These are phyloP conservation scores for Pythium dissotocum DNA, from an alignment of 352 stramenopile species.

Conservation along the genomic window DNA sequence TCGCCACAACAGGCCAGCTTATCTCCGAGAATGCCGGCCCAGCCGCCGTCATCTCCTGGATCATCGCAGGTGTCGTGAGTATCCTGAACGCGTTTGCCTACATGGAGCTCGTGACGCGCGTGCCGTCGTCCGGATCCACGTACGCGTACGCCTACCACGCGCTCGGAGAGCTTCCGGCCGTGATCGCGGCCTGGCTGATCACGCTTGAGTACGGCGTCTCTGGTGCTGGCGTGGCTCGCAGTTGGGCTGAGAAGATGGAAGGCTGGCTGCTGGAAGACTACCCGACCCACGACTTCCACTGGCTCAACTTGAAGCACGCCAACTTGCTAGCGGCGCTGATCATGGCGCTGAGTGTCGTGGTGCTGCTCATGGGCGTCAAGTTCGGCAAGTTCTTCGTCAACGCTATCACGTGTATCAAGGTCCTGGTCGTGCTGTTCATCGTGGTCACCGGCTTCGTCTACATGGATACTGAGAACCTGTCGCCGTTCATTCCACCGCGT, in stretches of 20 bases:
- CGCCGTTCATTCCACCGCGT: slow-evolving; percentile 69
- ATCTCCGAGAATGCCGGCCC: slow-evolving; percentile 79
- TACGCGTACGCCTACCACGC: slow-evolving; percentile 93
- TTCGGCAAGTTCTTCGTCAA: slow-evolving; percentile 90
- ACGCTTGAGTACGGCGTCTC: slow-evolving; percentile 92
- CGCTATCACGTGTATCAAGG: slow-evolving; percentile 79
- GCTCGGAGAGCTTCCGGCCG: slow-evolving; percentile 90
- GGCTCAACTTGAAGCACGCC: slow-evolving; percentile 57
- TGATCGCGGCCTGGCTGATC: slow-evolving; percentile 84
- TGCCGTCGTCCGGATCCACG: slow-evolving; percentile 87
- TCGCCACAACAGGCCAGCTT: slow-evolving; percentile 75
- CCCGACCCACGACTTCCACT: slow-evolving; percentile 40
- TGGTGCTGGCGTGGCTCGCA: slow-evolving; percentile 87
- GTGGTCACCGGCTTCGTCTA: slow-evolving; percentile 82
- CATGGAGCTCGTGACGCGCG: slow-evolving; percentile 83
- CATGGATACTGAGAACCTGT: slow-evolving; percentile 81
- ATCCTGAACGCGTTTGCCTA: slow-evolving; percentile 85
- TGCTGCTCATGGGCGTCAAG: slow-evolving; percentile 80
- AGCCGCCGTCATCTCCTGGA: slow-evolving; percentile 75
- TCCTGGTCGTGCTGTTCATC: slow-evolving; percentile 90
- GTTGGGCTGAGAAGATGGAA: slow-evolving; percentile 90
- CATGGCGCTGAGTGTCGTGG: slow-evolving; percentile 64
- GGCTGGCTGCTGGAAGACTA: slow-evolving; percentile 51
- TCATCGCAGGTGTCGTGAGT: slow-evolving; percentile 75
- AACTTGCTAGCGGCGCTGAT: slow-evolving; percentile 64